These are phyloP conservation scores for Castanea crenata DNA, from an alignment of 306 rosid genomes.

Conservation along the genomic window DNA sequence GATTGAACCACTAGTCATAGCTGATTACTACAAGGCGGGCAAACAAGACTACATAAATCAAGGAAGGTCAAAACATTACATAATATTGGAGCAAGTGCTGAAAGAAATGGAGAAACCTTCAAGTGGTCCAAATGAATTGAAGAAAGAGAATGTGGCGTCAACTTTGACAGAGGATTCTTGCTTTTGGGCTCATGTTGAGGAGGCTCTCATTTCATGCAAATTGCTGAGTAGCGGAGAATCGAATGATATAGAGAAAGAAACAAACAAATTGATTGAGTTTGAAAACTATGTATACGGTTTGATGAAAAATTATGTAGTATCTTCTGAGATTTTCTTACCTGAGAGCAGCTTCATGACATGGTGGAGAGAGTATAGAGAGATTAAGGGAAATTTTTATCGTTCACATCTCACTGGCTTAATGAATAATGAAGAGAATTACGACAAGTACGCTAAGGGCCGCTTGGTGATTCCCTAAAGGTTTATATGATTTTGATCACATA, in stretches of 20 bases:
- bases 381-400: constrained; percentile 5
- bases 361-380: constrained; percentile 44
- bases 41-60: not conserved
- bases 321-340: constrained; percentile 61
- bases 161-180: constrained; percentile 61
- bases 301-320: constrained; percentile 39
- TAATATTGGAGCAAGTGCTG: constrained; percentile 40
- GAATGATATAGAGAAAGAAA: constrained; percentile 4
- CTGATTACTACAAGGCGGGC: constrained; percentile 31
- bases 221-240: not conserved
- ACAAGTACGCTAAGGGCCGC: constrained; percentile 26
- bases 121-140: not conserved
- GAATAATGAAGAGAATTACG: not conserved
- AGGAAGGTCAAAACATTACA: constrained; percentile 40
- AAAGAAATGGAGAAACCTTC: not conserved
- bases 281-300: constrained; percentile 39
- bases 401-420: constrained; percentile 33
- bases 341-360: constrained; percentile 61
- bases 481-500: not conserved
- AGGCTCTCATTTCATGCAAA: constrained; percentile 38
- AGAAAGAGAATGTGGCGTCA: constrained; percentile 20
- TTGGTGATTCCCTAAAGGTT: not conserved
- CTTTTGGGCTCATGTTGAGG: constrained; percentile 76
- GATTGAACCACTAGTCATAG: constrained; percentile 66
- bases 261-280: constrained; percentile 24